Evolutionary conservation across 2,329 filamentous ascomycete species (phyloP), one percentile per base, ranked within the genome.

Genomic region (Aspergillus ochraceus): DNA sequence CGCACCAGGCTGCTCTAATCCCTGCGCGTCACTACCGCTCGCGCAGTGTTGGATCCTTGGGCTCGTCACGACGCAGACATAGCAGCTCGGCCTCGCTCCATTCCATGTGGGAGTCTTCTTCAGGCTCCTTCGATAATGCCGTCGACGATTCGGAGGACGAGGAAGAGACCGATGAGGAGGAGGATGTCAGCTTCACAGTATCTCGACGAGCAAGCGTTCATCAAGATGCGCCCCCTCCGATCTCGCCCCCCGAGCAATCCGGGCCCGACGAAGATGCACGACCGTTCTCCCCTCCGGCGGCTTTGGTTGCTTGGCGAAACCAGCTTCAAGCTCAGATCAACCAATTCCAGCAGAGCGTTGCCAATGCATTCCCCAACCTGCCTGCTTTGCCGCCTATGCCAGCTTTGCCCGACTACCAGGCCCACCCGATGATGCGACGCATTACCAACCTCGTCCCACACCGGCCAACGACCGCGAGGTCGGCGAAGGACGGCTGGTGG

Each of bases 371-470:
- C 67, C 88, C 88, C 53, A 89, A 88, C 60, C 76, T 89, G 17
- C 77, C 78, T 36, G 74, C 76, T 32, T 83, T 86, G 17, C 85
- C 86, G 77, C 82, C 83, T 42, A 87, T 90, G 78, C 84, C 86
- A 1, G 78, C 84, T 62, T 77, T 91, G 58, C 86, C 88, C 11
- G 88, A 89, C 66, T 93, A 93, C 70, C 90, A 93, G 72, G 85
- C 85, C 1, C 86, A 90, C 71, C 86, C 86, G 2, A 86, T 90
- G 74, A 86, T 90, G 77, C 87, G 88, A 63, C 85, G 88, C 54
- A 88, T 92, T 65, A 89, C 87, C 60, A 88, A 89, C 51, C 76
- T 92, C 36, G 87, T 92, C 66, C 88, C 89, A n/a, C 84, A 88
- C 63, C 85, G 87, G 68, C 83, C 86, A 5, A 83, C 77, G 20